These are phyloP conservation scores for Xylaria sp. DNA, from an alignment of 2,329 filamentous ascomycete genomes.

Conservation along the genomic window DNA sequence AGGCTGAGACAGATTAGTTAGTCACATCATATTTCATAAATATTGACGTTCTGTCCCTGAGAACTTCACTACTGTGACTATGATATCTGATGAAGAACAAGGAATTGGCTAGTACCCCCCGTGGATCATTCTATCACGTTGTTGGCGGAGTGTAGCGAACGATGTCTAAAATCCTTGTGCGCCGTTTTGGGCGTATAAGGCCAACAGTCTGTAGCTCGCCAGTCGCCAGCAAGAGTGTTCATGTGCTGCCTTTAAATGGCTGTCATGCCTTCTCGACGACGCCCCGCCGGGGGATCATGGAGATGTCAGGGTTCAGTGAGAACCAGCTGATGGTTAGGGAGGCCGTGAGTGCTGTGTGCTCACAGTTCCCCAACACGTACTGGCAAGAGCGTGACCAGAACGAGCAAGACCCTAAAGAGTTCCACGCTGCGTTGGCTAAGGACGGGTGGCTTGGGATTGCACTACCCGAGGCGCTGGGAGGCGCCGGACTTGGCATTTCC, in stretches of 20 bases:
- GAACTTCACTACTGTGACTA: not conserved
- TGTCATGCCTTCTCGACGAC: conserved; percentile 46
- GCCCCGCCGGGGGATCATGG: conserved; percentile 61
- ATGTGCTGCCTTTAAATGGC: not conserved
- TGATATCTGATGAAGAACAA: not conserved
- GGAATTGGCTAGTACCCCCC: not conserved
- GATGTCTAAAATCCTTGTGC: conserved; percentile 25
- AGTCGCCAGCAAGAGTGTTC: not conserved
- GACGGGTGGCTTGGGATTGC: conserved; percentile 85
- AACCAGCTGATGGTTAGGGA: conserved; percentile 76
- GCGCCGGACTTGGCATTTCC: conserved; percentile 76
- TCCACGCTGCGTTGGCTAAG: conserved; percentile 75
- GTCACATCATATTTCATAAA: not conserved
- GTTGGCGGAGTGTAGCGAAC: not conserved
- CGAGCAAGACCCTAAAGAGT: conserved; percentile 73
- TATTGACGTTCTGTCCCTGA: not conserved
- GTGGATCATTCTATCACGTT: not conserved
- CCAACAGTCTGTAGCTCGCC: not conserved
- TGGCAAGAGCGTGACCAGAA: conserved; percentile 77
- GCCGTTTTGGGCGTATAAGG: conserved; percentile 5
- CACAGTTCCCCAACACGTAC: conserved; percentile 74
- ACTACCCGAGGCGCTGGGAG: conserved; percentile 74
- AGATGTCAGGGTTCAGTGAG: conserved; percentile 72
- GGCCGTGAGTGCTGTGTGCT: conserved; percentile 70
- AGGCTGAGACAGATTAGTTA: not conserved